These are phyloP conservation scores for Juglanconis sp. DNA, from an alignment of 2,329 filamentous ascomycete species.

Conservation along the genomic window DNA sequence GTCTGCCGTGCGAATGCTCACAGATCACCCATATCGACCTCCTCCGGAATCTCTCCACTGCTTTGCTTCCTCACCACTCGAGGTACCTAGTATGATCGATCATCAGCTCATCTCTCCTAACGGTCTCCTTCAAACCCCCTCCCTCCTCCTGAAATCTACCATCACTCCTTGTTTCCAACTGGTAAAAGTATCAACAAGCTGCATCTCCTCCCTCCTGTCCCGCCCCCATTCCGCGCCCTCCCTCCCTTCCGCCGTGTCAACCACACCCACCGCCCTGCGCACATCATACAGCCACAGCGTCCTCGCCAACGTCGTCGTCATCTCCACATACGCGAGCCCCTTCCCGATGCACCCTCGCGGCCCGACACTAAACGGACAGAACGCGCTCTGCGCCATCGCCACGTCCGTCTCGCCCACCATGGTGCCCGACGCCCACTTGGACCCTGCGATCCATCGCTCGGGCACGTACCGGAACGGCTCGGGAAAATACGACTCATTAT, in stretches of 20 bases:
- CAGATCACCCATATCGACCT: too few species aligned
- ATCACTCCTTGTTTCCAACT: conserved; percentile 69
- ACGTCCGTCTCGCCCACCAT: conserved; percentile 49
- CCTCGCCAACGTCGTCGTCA: conserved; percentile 60
- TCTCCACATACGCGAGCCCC: conserved; percentile 64
- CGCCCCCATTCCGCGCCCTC: conserved; percentile 50
- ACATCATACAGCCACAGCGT: conserved; percentile 61
- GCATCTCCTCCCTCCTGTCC: conserved; percentile 59
- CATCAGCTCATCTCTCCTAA: neutral
- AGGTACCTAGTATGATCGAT: neutral
- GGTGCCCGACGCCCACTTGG: conserved; percentile 34
- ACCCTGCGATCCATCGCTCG: conserved; percentile 62
- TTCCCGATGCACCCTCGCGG: conserved; percentile 72
- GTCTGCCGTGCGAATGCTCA: too few species aligned
- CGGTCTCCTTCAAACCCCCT: neutral
- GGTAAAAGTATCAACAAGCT: conserved; percentile 70
- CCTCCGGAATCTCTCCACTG: too few species aligned
- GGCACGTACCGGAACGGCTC: conserved; percentile 57
- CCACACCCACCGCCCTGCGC: conserved; percentile 45
- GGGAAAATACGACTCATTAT: conserved; percentile 61
- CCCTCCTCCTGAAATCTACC: conserved; percentile 54
- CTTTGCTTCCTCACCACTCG: too few species aligned
- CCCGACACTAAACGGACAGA: conserved; percentile 71
- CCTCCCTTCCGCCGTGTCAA: conserved; percentile 51
- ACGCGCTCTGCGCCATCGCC: conserved; percentile 60